These are phyloP conservation scores for Sungouiella thailandica DNA, from an alignment of 805 yeast species.

Conservation along the genomic window DNA sequence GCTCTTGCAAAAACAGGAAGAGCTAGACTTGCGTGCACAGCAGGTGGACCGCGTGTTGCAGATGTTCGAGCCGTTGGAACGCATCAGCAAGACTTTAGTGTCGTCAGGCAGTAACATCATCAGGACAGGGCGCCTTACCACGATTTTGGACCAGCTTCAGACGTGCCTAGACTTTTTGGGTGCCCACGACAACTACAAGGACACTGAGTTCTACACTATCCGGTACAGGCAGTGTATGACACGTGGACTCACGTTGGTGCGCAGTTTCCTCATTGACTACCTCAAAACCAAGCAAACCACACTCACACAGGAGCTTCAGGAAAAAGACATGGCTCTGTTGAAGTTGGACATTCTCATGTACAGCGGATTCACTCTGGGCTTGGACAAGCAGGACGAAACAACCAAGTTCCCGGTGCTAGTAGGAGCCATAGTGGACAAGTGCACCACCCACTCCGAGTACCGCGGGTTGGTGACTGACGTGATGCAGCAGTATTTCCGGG, in stretches of 20 bases:
- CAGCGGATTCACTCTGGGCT: constrained; percentile 12
- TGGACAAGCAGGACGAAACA: constrained; percentile 12
- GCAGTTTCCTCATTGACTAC: constrained; percentile 55
- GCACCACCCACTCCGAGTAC: constrained; percentile 45
- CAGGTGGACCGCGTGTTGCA: constrained; percentile 47
- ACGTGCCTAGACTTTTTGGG: constrained; percentile 58
- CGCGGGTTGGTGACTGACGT: constrained; percentile 66
- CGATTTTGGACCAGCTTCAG: constrained; percentile 54
- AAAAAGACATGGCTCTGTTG: constrained; percentile 4
- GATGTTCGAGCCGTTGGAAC: constrained; percentile 67
- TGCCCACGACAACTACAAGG: constrained; percentile 51
- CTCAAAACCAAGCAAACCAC: constrained; percentile 21
- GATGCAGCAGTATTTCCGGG: constrained; percentile 54
- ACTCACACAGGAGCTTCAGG: constrained; percentile 4
- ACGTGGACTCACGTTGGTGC: constrained; percentile 69
- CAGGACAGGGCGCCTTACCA: constrained; percentile 29
- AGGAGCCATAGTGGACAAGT: constrained; percentile 10
- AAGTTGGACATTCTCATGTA: constrained; percentile 14
- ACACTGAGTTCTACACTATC: constrained; percentile 60
- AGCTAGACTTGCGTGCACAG: constrained; percentile 35
- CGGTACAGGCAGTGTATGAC: constrained; percentile 82
- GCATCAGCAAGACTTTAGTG: constrained; percentile 63
- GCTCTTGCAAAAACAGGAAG: constrained; percentile 43
- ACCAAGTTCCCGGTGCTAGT: constrained; percentile 10
- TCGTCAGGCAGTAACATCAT: constrained; percentile 65